A percentile compares a stretch with the other conserved stretches of the same genome.
phyloP scores from a whole-genome alignment of 2,329 filamentous ascomycete species.

The Verticillium nubilum region DNA sequence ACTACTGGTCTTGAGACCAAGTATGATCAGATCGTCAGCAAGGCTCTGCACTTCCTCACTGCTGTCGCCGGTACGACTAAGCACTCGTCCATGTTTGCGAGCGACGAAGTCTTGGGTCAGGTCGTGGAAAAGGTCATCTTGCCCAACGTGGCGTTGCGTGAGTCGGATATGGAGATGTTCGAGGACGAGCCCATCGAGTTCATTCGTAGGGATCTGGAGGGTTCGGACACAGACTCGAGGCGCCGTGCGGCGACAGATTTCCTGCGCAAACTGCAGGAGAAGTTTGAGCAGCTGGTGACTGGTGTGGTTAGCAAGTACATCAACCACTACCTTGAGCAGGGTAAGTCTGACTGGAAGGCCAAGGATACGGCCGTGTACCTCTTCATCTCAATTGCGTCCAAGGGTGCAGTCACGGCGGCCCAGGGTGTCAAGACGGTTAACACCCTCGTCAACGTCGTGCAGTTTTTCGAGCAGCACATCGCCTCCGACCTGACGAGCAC shows the following conservation, averaged over 20 bases:
- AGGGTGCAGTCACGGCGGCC: constrained; percentile 78
- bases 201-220: constrained; percentile 89
- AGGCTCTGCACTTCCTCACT: constrained; percentile 89
- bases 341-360: constrained; percentile 84
- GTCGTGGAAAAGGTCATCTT: constrained; percentile 95
- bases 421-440: constrained; percentile 92
- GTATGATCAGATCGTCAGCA: constrained; percentile 91
- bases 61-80: constrained; percentile 73
- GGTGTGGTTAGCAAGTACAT: constrained; percentile 84
- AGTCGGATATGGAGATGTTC: constrained; percentile 92
- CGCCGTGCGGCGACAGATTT: constrained; percentile 93
- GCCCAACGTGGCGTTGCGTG: constrained; percentile 85
- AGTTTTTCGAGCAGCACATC: constrained; percentile 92
- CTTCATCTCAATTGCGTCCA: constrained; percentile 89
- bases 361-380: constrained; percentile 99
- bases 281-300: constrained; percentile 81
- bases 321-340: constrained; percentile 76
- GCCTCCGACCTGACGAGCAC: constrained; percentile 79
- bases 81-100: constrained; percentile 83
- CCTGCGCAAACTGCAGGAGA: constrained; percentile 79
- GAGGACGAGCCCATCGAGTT: constrained; percentile 99
- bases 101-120: constrained; percentile 70
- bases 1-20: constrained; percentile 82
- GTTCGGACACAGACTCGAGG: constrained; percentile 91
- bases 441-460: constrained; percentile 77